Evolutionary conservation across 345 rosid species (phyloP).

Genomic region (Cardiospermum halicacabum): DNA sequence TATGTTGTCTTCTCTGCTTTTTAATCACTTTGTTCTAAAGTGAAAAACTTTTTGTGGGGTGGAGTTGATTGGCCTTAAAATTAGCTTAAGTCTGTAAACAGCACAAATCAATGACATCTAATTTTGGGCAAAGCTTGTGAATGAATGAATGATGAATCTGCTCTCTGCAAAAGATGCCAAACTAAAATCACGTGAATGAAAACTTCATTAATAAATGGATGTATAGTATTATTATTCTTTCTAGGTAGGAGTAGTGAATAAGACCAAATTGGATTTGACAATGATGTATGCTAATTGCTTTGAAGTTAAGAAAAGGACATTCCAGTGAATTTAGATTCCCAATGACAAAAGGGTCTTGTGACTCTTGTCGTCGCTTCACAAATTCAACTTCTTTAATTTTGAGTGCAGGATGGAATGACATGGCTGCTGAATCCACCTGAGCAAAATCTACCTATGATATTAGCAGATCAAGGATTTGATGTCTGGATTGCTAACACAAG

Average conservation of each 20-base stretch:
- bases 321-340: neutral
- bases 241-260: neutral
- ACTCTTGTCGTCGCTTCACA: neutral
- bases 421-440: constrained; percentile 88
- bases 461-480: constrained; percentile 89
- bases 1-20: neutral
- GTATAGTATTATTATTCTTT: no score
- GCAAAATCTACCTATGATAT: constrained; percentile 69
- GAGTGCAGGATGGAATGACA: constrained; percentile 78
- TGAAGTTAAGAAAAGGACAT: neutral
- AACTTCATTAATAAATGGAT: neutral
- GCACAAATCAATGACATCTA: no score
- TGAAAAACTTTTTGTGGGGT: neutral
- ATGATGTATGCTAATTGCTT: neutral
- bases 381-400: neutral
- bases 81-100: neutral
- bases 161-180: neutral
- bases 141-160: neutral
- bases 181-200: neutral
- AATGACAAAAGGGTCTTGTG: neutral
- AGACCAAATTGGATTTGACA: neutral
- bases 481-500: constrained; percentile 88
- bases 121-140: neutral
- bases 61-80: neutral
- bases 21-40: neutral